Evolutionary conservation across 352 stramenopile genomes (phyloP).

Genomic region (Globisporangium abappressorium): DNA sequence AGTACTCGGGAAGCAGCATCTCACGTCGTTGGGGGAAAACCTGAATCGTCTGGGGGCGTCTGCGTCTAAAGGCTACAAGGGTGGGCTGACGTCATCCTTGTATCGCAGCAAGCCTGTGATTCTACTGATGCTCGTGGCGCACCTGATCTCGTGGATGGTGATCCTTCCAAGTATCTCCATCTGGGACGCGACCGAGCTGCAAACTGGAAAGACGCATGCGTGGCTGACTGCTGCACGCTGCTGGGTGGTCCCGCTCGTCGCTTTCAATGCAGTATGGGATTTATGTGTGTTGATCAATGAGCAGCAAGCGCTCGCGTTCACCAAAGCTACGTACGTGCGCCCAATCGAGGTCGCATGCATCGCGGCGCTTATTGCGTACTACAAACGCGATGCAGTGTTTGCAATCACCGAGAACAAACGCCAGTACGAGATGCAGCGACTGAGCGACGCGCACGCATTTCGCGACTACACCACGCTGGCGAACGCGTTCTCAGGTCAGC

Average conservation of each 20-base stretch:
- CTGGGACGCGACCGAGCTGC: conserved; percentile 25
- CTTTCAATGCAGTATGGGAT: conserved; percentile 39
- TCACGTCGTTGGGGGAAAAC: conserved; percentile 22
- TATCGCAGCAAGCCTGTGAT: conserved; percentile 34
- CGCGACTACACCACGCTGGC: conserved; percentile 19
- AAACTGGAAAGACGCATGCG: conserved; percentile 25
- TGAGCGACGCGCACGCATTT: conserved; percentile 22
- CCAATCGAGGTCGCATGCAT: conserved; percentile 32
- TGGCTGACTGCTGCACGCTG: conserved; percentile 35
- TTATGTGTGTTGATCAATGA: conserved; percentile 27
- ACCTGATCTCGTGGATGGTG: conserved; percentile 49
- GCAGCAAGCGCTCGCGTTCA: conserved; percentile 21
- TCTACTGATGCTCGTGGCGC: conserved; percentile 32
- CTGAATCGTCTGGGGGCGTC: conserved; percentile 15
- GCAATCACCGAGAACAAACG: conserved; percentile 20
- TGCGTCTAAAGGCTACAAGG: conserved; percentile 23
- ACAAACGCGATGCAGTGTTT: conserved; percentile 10
- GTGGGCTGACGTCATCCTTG: conserved; percentile 34
- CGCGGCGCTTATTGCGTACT: conserved; percentile 3
- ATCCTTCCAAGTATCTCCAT: conserved; percentile 36
- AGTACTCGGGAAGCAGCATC: conserved; percentile 21
- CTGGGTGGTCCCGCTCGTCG: conserved; percentile 34
- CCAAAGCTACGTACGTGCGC: conserved; percentile 32
- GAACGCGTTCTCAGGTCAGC: conserved; percentile 26
- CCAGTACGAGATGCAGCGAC: conserved; percentile 18